Evolutionary conservation across 2,329 filamentous ascomycete genomes (phyloP), one percentile per base, ranked within the genome.

Genomic region (Graphilbum sp.): DNA sequence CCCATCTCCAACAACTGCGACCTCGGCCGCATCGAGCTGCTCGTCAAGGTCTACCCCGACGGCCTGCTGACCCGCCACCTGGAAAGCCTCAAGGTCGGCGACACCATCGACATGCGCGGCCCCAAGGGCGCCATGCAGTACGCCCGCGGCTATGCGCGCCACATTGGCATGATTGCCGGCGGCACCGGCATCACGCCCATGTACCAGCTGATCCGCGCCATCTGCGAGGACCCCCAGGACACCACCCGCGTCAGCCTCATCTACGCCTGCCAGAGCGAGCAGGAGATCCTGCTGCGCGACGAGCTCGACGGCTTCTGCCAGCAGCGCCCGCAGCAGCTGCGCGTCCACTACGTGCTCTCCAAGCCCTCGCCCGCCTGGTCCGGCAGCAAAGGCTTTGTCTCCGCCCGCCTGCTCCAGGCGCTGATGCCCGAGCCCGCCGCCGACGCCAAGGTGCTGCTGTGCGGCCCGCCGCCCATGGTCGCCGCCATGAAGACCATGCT

Each of bases 111-210:
- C 57, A 79, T 96, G 51, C 77, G 75, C 51, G 90, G 90, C 10
- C 90, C 90, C 60, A 96, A 96, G 72, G 90, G 90, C 50, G 88
- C 88, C 50, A 95, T 98, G 70, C 83, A 93, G 45, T 98, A 98
- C 66, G 83, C 79, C 16, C 86, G 88, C 50, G 95, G 95, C 69
- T 88, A 98, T 82, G 84, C 88, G 50, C 79, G 83, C 47, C 83
- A 83, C 61, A 93, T 98, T 49, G 90, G 87, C 55, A 98, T 98
- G 90, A 83, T 98, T 54, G 86, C 90, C 46, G 90, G 90, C 49
- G 90, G 90, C 47, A 96, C 90, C 25, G 90, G 90, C 50, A 96
- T 98, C 59, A 96, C 90, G 10, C 90, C 90, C 43, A 98, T 98
- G 90, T 72, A 96, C 45, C 90, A 98, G 66, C 75, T 98, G 51